Base-by-base conservation (phyloP, 495 filamentous ascomycete species). In the Antarctomyces pellizariae region DNA sequence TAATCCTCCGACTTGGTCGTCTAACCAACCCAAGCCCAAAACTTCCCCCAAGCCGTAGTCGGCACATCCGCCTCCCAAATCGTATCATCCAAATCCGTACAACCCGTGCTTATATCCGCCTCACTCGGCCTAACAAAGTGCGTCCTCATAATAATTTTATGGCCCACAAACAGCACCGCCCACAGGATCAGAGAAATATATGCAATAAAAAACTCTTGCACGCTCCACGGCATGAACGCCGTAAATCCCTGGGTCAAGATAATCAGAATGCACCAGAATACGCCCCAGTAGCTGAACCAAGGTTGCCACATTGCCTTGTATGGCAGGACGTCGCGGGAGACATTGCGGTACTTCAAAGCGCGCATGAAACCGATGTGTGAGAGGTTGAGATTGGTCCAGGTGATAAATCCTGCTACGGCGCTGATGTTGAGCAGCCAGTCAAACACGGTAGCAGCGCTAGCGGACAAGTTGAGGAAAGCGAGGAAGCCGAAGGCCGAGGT, bases 281-380 rank as follows among this genome's bases (percentile, higher is more conserved):
- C 47, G 4, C 61, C 55, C 21, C 60, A 49, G 50, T 57, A 77
- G 0, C 67, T 67, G 11, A 59, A 49, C 36, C 57, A 72, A 5
- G 70, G 70, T 43, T 74, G 67, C 9, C 59, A 46, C 3, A 57
- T 53, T 2, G 62, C 55, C 25, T 62, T 62, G 45, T 63, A 74
- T 12, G 64, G 56, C 5, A 77, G 45, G 0, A 48, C 53, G 23
- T 50, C 47, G 15, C 62, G 56, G 14, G 59, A 49, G 20, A 73
- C 56, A 1, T 54, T 56, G 26, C 67, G 62, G 3, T 57, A 53
- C 0, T 48, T 46, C 11, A 70, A 48, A 5, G 62, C 65, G 16
- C 54, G 53, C 38, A 62, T 62, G 48, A 69, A 71, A 12, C 39
- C 49, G 12, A 70, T 47, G 33, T 69, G 70, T 21, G 60, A 59